Evolutionary conservation across 2,329 filamentous ascomycete genomes (phyloP).

Genomic region (Colletotrichum godetiae): DNA sequence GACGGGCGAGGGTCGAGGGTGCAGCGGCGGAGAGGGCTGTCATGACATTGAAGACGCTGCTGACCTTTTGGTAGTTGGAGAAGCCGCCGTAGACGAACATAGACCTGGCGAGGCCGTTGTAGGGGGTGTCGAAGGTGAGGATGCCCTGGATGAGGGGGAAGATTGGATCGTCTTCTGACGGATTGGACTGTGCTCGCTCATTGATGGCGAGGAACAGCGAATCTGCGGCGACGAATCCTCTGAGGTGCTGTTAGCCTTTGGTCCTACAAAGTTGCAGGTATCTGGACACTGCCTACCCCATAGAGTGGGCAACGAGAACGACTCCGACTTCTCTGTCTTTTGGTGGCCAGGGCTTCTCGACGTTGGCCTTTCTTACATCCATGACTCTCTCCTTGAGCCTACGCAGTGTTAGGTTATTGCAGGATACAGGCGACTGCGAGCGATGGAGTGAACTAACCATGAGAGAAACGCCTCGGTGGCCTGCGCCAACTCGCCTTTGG

Average conservation of each 20-base stretch:
- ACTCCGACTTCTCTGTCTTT: slow-evolving; percentile 84
- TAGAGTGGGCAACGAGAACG: slow-evolving; percentile 85
- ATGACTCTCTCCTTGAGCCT: slow-evolving; percentile 87
- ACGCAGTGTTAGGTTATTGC: neutral
- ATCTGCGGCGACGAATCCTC: slow-evolving; percentile 86
- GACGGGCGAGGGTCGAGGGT: slow-evolving; percentile 54
- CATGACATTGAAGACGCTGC: slow-evolving; percentile 67
- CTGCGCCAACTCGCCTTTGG: slow-evolving; percentile 72
- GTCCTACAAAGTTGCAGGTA: rapidly evolving
- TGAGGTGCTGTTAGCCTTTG: slow-evolving; percentile 40
- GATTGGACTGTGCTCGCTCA: slow-evolving; percentile 63
- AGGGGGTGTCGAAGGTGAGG: slow-evolving; percentile 88
- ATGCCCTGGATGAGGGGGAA: slow-evolving; percentile 87
- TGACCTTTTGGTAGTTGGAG: slow-evolving; percentile 69
- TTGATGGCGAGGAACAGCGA: slow-evolving; percentile 78
- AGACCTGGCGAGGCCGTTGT: slow-evolving; percentile 71
- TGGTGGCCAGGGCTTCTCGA: slow-evolving; percentile 79
- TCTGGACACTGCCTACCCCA: slow-evolving; percentile 61
- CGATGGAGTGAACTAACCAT: slow-evolving; percentile 50
- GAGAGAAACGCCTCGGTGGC: slow-evolving; percentile 57
- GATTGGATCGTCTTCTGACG: slow-evolving; percentile 58
- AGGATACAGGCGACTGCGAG: too few species aligned
- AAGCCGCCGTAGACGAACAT: slow-evolving; percentile 72
- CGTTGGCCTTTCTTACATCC: slow-evolving; percentile 76
- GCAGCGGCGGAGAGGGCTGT: slow-evolving; percentile 62